Conservation (phyloP, 768 basidiomycete genomes). For the Scleroderma citrinum region DNA sequence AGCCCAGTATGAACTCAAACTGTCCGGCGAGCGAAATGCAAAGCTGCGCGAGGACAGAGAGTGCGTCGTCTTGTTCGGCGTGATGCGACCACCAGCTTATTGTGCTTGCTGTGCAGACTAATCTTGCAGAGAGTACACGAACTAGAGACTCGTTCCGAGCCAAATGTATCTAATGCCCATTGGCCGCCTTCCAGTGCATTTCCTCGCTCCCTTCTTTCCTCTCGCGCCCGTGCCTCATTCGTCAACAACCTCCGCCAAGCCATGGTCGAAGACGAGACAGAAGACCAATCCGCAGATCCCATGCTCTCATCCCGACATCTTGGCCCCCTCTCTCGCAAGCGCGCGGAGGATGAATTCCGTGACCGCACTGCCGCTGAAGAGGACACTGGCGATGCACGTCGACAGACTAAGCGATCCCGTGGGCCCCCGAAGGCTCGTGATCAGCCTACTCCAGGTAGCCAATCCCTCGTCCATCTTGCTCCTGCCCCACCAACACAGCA, state of each 20-base stretch:
- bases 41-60: constrained; percentile 57
- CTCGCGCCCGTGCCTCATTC: constrained; percentile 40
- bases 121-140: constrained; percentile 58
- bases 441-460: constrained; percentile 20
- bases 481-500: constrained; percentile 18
- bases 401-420: constrained; percentile 28
- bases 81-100: not conserved
- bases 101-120: constrained; percentile 31
- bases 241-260: constrained; percentile 44
- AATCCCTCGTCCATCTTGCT: constrained; percentile 23
- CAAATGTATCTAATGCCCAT: constrained; percentile 21
- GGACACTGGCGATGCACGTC: constrained; percentile 38
- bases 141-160: constrained; percentile 42
- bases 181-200: constrained; percentile 42
- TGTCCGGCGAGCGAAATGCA: constrained; percentile 58
- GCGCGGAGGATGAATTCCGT: constrained; percentile 37
- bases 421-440: constrained; percentile 34
- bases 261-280: constrained; percentile 37
- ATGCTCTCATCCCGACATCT: constrained; percentile 41
- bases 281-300: constrained; percentile 43
- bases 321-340: constrained; percentile 39
- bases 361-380: constrained; percentile 36
- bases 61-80: constrained; percentile 35
- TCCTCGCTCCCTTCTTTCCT: constrained; percentile 41
- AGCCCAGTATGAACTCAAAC: constrained; percentile 46